Evolutionary conservation across 345 rosid genomes (phyloP), one percentile per base, ranked within the genome.

Genomic region (Acer negundo): DNA sequence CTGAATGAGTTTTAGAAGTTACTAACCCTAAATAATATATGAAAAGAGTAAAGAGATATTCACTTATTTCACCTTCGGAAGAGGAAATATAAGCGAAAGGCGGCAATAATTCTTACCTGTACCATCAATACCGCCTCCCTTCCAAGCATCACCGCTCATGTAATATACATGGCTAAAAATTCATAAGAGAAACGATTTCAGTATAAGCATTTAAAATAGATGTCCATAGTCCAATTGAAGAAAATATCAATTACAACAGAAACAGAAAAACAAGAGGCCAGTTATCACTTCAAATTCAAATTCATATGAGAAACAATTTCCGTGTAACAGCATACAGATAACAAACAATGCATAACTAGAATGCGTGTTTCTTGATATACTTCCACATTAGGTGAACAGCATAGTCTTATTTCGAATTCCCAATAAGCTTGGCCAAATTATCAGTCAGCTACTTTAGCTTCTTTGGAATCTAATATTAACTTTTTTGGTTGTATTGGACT

Each of bases 111-210:
- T 73, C 90, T 83, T 87, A 92, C 99, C 99, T 74, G 99, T 95
- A 68, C 96, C 91, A 83, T 95, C 99, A 53, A 93, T 95, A 75
- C 98, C 99, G 72, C 99, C 99, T 86, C 91, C 99, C 86, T 95
- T 95, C 99, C 99, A 95, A 58, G 99, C 99, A 90, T 95, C 99
- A 53, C 99, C 99, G 71, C 99, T 95, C 99, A 95, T 93, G 90
- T 95, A 95, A 84, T 86, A 90, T 47, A 93, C 93, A 86, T 95
- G 98, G 85, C 99, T 95, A 84, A 86, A 89, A 67, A 82, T 44
- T 40, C 6, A 84, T 23, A 80, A 4, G 46, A 59, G 63, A 59
- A 59, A 59, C 26, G 5, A 22, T 22, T 19, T 59, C 17, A 59
- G 63, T 42, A 11, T 20, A 28, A 9, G 35, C 35, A 53, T 10